Base-by-base conservation (phyloP, 306 rosid species). In the Urtica urens region DNA sequence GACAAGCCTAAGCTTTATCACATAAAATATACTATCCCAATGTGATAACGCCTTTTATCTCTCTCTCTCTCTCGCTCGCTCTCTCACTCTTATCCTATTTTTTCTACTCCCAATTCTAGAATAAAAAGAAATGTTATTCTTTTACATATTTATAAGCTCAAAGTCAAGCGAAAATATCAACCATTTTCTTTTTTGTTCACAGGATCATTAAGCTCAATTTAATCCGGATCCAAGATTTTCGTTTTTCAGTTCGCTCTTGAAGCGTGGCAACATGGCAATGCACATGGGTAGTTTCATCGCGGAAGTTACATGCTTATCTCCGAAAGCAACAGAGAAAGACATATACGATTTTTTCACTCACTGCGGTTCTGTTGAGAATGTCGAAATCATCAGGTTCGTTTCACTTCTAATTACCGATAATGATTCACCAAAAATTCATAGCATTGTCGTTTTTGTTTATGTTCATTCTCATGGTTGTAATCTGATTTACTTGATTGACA, bases 271-370 rank as follows among this genome's bases (percentile, higher is more conserved):
- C n/a, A n/a, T n/a, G 51, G 66, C 43, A 37, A 90, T 90, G 99
- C 65, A 73, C 65, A 50, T 60, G 7, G 78, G 70, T 58, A 82
- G 84, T 46, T 90, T 78, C 73, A 71, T 82, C 45, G 93, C 80
- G 59, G 87, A 77, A 73, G 77, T 81, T 49, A 77, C 94, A 29
- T 66, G 69, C 76, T 68, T 84, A 55, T 84, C 97, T 28, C 76
- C 95, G 20, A 64, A 68, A 44, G 92, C 87, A 38, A 66, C 92
- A 1, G 95, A 84, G 63, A 57, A 59, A 38, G 95, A 90, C 60
- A 79, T 90, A 53, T 58, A 49, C 14, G 72, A 75, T 1, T 90
- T 90, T 59, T 90, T 90, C 20, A 22, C 79, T 34, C 74, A 90
- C 46, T 81, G 94, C 49, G 99, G 99, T 38, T 55, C 60, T 24